Percentiles rank a stretch among this genome's conserved stretches.
These are phyloP conservation scores for Citropsis articulata DNA, from an alignment of 345 rosid species.

Conservation along the genomic window DNA sequence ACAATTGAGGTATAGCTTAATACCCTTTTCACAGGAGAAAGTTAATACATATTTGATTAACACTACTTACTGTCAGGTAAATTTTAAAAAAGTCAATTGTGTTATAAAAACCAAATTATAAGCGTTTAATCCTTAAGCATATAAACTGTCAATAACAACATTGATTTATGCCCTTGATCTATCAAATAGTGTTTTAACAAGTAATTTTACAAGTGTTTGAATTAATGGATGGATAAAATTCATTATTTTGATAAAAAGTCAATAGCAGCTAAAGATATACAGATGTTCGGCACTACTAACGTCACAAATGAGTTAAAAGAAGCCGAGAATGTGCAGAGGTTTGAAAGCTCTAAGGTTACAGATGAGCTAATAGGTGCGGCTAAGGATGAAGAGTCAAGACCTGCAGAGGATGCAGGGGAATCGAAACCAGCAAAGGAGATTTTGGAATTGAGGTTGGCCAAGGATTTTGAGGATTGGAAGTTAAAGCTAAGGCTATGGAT, in stretches of 20 bases:
- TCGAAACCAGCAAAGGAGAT: constrained; percentile 5
- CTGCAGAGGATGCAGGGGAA: constrained; percentile 13
- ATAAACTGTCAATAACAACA: no score
- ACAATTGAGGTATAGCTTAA: no score
- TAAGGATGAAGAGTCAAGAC: not conserved
- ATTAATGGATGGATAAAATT: no score
- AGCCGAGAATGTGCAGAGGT: not conserved
- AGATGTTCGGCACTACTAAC: not conserved
- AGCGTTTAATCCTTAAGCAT: no score
- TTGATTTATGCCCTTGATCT: no score
- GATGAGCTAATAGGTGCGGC: constrained; percentile 9
- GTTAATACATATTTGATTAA: no score
- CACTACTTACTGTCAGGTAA: no score
- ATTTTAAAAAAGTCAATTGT: no score
- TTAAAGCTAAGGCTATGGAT: constrained; percentile 33
- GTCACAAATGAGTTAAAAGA: not conserved
- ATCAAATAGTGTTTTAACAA: no score
- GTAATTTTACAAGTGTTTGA: no score
- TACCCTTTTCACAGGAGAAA: no score
- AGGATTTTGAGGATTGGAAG: constrained; percentile 37
- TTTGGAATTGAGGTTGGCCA: constrained; percentile 14
- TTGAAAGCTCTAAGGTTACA: not conserved
- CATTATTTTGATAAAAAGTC: not conserved
- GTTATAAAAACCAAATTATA: no score
- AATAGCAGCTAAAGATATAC: not conserved